Conservation (phyloP, 2,329 filamentous ascomycete species). For the Teratosphaeria epicoccoides region DNA sequence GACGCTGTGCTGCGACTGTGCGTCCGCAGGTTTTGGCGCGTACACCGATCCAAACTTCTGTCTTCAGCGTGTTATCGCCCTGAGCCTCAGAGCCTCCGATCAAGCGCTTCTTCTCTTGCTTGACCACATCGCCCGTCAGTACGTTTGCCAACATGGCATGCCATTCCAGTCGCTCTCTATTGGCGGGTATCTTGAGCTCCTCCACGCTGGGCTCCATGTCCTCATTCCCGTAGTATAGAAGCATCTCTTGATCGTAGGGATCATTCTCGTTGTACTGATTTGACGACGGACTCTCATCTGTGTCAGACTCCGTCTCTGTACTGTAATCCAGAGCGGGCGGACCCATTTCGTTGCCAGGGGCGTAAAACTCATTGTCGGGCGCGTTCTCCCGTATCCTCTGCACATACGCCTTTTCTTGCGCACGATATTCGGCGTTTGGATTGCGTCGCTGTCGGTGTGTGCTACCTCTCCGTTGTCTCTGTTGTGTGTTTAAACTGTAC, state of each 20-base stretch:
- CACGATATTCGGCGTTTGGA: constrained; percentile 62
- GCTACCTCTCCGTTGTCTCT: constrained; percentile 46
- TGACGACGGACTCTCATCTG: constrained; percentile 74
- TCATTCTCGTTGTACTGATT: constrained; percentile 75
- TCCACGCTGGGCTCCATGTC: constrained; percentile 80
- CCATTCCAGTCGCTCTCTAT: constrained; percentile 88
- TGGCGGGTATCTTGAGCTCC: constrained; percentile 77
- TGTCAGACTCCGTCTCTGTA: constrained; percentile 70
- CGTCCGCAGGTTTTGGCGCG: constrained; percentile 75
- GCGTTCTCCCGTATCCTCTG: constrained; percentile 70
- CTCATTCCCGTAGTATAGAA: constrained; percentile 86
- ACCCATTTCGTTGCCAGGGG: constrained; percentile 29
- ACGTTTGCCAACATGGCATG: constrained; percentile 96
- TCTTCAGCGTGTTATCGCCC: constrained; percentile 54
- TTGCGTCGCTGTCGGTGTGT: constrained; percentile 47
- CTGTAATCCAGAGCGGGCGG: constrained; percentile 53
- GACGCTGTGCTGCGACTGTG: constrained; percentile 70
- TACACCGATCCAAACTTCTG: constrained; percentile 79
- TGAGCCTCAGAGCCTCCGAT: constrained; percentile 72
- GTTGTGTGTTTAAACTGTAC: constrained; percentile 33
- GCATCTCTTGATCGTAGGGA: constrained; percentile 78
- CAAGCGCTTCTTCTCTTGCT: constrained; percentile 92
- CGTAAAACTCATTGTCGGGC: constrained; percentile 57
- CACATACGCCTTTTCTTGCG: constrained; percentile 90
- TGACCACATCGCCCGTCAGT: constrained; percentile 89